Conservation (phyloP, 106 monocot species). For the Hemerocallis citrina region DNA sequence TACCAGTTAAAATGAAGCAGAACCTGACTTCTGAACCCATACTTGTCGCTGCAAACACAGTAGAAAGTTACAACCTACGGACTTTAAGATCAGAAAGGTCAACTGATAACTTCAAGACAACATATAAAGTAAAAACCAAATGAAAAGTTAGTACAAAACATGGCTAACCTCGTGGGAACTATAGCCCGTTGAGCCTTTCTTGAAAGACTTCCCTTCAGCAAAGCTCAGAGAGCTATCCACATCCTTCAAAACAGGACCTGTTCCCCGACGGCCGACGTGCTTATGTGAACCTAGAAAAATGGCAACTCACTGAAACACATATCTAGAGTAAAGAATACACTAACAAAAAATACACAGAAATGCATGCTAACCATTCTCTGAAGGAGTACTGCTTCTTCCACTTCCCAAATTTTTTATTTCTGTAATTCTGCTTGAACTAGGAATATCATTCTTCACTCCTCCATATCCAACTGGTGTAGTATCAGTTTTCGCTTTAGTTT, state of each 20-base stretch:
- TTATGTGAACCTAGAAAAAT: constrained; percentile 39
- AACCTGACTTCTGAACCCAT: constrained; percentile 63
- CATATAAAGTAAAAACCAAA: not conserved
- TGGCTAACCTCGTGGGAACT: constrained; percentile 60
- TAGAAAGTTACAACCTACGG: not conserved
- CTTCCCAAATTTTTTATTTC: constrained; percentile 25
- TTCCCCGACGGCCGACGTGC: constrained; percentile 51
- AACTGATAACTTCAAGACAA: not conserved
- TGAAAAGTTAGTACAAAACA: not conserved
- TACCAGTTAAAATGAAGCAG: too few species aligned
- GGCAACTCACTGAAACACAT: not conserved
- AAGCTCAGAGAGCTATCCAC: constrained; percentile 26
- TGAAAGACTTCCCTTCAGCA: constrained; percentile 50
- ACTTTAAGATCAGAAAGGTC: not conserved
- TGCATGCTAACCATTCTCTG: constrained; percentile 42
- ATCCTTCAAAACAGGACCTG: constrained; percentile 38
- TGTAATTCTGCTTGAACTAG: constrained; percentile 22
- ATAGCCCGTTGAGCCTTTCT: constrained; percentile 39
- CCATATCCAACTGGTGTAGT: constrained; percentile 11
- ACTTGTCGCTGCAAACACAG: constrained; percentile 41
- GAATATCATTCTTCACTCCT: constrained; percentile 32
- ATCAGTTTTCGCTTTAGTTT: not conserved
- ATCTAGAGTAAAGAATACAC: not conserved
- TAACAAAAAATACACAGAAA: not conserved
- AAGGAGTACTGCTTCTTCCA: constrained; percentile 15